A percentile compares a stretch with the other conserved stretches of the same genome.
phyloP scores from a whole-genome alignment of 805 yeast genomes.

The Candida maltosa region DNA sequence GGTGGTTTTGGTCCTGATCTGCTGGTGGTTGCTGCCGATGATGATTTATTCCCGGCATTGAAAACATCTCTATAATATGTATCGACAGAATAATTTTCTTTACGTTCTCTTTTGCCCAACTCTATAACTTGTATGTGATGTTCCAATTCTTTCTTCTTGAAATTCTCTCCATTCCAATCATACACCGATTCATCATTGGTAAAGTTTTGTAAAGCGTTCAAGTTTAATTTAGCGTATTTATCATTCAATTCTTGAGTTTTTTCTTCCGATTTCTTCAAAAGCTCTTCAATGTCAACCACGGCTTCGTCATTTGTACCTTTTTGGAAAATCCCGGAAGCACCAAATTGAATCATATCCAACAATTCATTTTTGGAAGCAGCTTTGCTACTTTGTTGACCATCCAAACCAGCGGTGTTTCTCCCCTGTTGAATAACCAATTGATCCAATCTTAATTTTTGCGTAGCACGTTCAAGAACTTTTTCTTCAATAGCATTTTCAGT shows the following conservation, averaged over 20 bases:
- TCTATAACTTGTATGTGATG: slow-evolving; percentile 80
- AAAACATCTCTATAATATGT: slow-evolving; percentile 80
- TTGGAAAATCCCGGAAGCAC: slow-evolving; percentile 65
- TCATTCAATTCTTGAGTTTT: slow-evolving; percentile 61
- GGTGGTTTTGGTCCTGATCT: slow-evolving; percentile 77
- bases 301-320: slow-evolving; percentile 34
- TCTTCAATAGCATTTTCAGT: slow-evolving; percentile 85
- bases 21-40: slow-evolving; percentile 25
- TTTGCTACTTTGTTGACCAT: slow-evolving; percentile 30
- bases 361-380: slow-evolving; percentile 65
- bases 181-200: slow-evolving; percentile 66
- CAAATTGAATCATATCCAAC: slow-evolving; percentile 78
- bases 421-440: slow-evolving; percentile 84
- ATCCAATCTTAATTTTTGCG: slow-evolving; percentile 74
- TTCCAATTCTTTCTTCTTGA: slow-evolving; percentile 59
- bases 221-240: slow-evolving; percentile 64
- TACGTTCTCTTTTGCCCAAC: slow-evolving; percentile 81
- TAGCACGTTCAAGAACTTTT: slow-evolving; percentile 76
- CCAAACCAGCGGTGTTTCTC: slow-evolving; percentile 33
- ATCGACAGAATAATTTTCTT: slow-evolving; percentile 83
- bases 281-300: slow-evolving; percentile 58
- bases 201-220: slow-evolving; percentile 76
- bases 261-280: slow-evolving; percentile 57
- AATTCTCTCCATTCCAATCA: slow-evolving; percentile 86
- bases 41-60: slow-evolving; percentile 55